Evolutionary conservation across 2,329 filamentous ascomycete genomes (phyloP), one percentile per base, ranked within the genome.

Genomic region (Tolypocladium inflatum): DNA sequence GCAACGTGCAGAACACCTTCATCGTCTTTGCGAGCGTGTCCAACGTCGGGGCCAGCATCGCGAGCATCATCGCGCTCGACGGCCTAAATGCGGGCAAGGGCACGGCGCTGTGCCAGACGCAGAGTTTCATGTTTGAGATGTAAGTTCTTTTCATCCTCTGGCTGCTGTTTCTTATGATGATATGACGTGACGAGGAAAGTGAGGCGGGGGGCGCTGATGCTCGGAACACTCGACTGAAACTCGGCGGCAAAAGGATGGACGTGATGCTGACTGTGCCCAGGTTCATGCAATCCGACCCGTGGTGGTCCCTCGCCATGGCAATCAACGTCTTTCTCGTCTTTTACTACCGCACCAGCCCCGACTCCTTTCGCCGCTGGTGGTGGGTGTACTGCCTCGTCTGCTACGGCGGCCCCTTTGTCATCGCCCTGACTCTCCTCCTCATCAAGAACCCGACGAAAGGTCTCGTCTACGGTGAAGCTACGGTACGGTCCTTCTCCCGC

Each of bases 221-320:
- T 4, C 15, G 45, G 19, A 38, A n/a, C 48, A 57, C 41, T 35
- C 17, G 33, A 39, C 30, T 19, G 42, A 23, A 41, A 23, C 26
- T 26, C 7, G 17, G 23, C 26, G 19, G 19, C 30, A 52, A 21
- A 15, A 19, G 5, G 9, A n/a, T 43, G 4, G n/a, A 82, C 59
- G 76, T 79, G 65, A 80, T 77, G 78, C 81, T 64, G 57, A 39
- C 15, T 38, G 38, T 11, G 23, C 51, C 11, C 61, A 90, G 86
- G 83, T 91, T 90, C 70, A 88, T 89, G 82, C 86, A 88, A 63
- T 87, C 86, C 6, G 87, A 90, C 71, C 84, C 86, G 0, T 80
- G 88, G 74, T 91, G 86, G 88, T 89, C 88, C 0, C 81, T 91
- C 57, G 87, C 87, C 62, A 93, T 94, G 89, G 88, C 89, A 3